Evolutionary conservation across 768 basidiomycete genomes (phyloP).

Genomic region (Suillus lakei): DNA sequence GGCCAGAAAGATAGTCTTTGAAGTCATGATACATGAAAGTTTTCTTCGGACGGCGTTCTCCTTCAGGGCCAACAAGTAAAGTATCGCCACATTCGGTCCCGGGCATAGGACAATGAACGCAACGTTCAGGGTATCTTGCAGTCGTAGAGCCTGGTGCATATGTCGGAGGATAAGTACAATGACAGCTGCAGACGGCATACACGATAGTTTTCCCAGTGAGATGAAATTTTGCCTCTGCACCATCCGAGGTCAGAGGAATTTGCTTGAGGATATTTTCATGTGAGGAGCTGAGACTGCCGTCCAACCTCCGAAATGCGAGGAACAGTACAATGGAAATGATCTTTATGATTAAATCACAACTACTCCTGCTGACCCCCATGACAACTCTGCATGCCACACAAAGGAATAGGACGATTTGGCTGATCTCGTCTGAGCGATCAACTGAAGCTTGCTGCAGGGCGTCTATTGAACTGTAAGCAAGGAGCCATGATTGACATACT

Average conservation of each 20-base stretch:
- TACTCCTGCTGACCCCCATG: conserved; percentile 17
- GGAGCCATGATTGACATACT: not conserved
- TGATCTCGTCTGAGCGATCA: not conserved
- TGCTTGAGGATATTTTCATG: conserved; percentile 8
- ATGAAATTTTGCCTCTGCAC: not conserved
- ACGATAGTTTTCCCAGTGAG: conserved; percentile 1
- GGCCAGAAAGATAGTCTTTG: conserved; percentile 3
- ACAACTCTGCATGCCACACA: conserved; percentile 12
- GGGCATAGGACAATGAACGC: not conserved
- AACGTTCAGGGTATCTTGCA: not conserved
- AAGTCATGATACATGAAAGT: conserved; percentile 10
- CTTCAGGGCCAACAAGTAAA: not conserved
- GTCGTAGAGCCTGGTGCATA: not conserved
- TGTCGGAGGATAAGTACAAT: conserved; percentile 2
- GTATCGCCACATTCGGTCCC: not conserved
- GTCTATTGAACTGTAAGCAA: not conserved
- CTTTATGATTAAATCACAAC: conserved; percentile 20
- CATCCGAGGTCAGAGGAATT: conserved; percentile 1
- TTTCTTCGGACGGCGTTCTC: not conserved
- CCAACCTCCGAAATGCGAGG: not conserved
- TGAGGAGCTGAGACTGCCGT: not conserved
- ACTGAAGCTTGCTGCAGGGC: not conserved
- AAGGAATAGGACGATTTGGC: not conserved
- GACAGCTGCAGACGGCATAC: conserved; percentile 10
- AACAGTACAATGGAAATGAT: conserved; percentile 1